Base-by-base conservation (phyloP, 208 protist genomes). In the Porcisia hertigi region DNA sequence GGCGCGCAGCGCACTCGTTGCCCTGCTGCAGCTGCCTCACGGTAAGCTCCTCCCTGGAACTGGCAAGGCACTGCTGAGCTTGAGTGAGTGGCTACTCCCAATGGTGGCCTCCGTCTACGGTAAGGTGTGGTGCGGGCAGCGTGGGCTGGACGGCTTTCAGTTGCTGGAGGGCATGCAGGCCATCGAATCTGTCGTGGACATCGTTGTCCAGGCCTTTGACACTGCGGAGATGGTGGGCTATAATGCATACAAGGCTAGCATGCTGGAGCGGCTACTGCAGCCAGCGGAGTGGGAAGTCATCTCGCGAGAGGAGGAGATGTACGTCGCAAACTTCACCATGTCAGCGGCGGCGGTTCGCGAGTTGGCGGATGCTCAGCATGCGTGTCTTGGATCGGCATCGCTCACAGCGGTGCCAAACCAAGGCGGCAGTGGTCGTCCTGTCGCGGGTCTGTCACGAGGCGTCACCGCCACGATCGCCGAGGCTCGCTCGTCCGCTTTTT, bases 211-310 rank as follows among this genome's bases (percentile, higher is more conserved):
- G 72, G 81, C 67, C 2, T 45, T 66, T 53, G 82, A 85, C 41
- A 76, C 91, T 54, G 73, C 78, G 53, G 87, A 89, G 64, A 80
- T 92, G 70, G 74, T 94, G 47, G 63, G 88, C 57, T 74, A 81
- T 63, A 94, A 94, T 73, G 90, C 86, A 11, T 90, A 92, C 80
- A 94, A 94, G 80, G 88, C 90, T 5, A 86, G 75, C 62, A 80
- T 89, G 77, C 81, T 94, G 49, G 90, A 89, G 76, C 81, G 81
- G 20, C 53, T 94, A 43, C 75, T 92, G 47, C 83, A 86, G 66
- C 65, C 83, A 1, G 63, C 59, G 12, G 47, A 84, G 78, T 92
- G 86, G 87, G 90, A 94, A 76, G 65, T 75, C 45, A 72, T 72
- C 66, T 85, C 85, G 25, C 70, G 55, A 16, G 76, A 82, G 66